Evolutionary conservation across 768 basidiomycete species (phyloP), one percentile per base, ranked within the genome.

Genomic region (Daedaleopsis sinensis): DNA sequence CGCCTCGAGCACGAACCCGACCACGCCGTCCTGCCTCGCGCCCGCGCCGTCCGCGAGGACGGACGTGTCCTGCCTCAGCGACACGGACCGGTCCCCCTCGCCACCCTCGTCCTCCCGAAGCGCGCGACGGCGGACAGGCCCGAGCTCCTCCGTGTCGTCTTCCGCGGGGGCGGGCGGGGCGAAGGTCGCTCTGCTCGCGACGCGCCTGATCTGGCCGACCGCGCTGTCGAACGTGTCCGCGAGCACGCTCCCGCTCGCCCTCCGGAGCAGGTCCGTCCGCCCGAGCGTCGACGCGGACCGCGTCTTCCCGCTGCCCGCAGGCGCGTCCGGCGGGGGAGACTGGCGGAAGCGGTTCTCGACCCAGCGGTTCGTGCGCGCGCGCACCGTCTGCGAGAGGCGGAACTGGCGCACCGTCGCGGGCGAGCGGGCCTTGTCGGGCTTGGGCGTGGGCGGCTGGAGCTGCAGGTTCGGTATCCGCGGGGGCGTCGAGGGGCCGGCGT

Each of bases 331-430:
- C 6, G n/a, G 47, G 6, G 15, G 46, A 13, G 52, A 42, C n/a
- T 53, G 58, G 44, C 50, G 44, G 59, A 86, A 84, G 50, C 87
- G 79, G 23, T 82, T 82, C 65, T 84, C 82, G 39, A 79, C 80
- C 86, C 84, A 89, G 27, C 80, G 81, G 51, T 74, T 74, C 46
- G 87, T 88, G 42, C 87, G 82, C 68, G 82, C 78, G 21, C 82
- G 82, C 23, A 88, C 74, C 16, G 84, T 87, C 59, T 80, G 74
- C 7, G 80, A 79, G 49, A 82, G 74, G 53, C 78, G 74, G 5
- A 65, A 70, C 47, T 71, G 71, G 11, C 71, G 55, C 18, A 27
- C 50, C 32, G 49, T 57, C 18, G 66, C 51, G 18, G 58, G 50
- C 55, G 72, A 59, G 38, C 46, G 55, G 42, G 50, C 36, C 37